These are phyloP conservation scores for Parietaria judaica DNA, from an alignment of 306 rosid species.

Conservation along the genomic window DNA sequence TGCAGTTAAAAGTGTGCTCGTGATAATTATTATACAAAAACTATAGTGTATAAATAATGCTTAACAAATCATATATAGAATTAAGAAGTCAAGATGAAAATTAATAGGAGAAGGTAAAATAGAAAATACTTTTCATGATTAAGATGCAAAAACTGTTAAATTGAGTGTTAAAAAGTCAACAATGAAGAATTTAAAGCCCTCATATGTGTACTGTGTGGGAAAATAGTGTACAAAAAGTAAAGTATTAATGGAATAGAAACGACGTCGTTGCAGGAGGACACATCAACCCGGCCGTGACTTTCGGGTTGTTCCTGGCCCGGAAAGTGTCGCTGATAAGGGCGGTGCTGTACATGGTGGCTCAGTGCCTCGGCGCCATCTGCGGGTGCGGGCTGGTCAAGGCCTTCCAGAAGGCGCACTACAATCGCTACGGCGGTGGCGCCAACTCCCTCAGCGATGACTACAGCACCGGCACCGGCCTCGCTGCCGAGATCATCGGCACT, in stretches of 20 bases:
- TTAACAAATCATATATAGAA: no score
- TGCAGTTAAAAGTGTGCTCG: no score
- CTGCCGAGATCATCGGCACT: slow-evolving; percentile 40
- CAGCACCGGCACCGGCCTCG: slow-evolving; percentile 35
- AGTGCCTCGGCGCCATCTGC: slow-evolving; percentile 38
- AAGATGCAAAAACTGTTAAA: no score
- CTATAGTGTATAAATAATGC: no score
- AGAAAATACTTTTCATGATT: no score
- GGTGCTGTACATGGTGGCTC: slow-evolving; percentile 32
- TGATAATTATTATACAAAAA: no score
- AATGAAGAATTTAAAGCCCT: no score
- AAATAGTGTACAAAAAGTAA: no score
- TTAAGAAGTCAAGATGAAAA: no score
- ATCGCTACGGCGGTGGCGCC: slow-evolving; percentile 38
- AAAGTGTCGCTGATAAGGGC: slow-evolving; percentile 37
- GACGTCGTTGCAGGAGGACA: slow-evolving; percentile 29
- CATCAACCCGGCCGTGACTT: slow-evolving; percentile 46
- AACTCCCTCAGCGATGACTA: slow-evolving; percentile 22
- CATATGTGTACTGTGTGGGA: no score
- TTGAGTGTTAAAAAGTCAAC: no score
- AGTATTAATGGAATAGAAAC: not conserved
- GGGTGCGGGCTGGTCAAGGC: slow-evolving; percentile 40
- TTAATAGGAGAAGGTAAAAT: no score
- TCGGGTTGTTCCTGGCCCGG: slow-evolving; percentile 35
- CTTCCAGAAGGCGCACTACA: slow-evolving; percentile 22